Evolutionary conservation across 140 eudicot genomes (phyloP).

Genomic region (Cichorium intybus): DNA sequence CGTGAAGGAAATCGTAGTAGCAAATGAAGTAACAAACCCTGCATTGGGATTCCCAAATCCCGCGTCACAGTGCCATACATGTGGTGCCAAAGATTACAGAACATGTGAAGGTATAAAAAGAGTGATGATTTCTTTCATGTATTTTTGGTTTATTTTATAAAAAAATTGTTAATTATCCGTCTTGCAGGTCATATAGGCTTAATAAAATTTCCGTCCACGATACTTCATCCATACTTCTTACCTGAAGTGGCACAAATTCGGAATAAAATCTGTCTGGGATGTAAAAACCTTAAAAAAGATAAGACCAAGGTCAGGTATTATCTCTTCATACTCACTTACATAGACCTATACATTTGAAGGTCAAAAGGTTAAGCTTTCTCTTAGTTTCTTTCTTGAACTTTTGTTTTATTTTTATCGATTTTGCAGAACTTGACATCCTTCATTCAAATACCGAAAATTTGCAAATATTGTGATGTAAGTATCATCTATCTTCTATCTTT

Average conservation of each 20-base stretch:
- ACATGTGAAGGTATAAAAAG: constrained; percentile 67
- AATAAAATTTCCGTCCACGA: constrained; percentile 64
- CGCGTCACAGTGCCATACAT: constrained; percentile 65
- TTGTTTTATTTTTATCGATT: constrained; percentile 15
- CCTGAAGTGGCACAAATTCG: constrained; percentile 67
- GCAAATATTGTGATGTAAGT: constrained; percentile 91
- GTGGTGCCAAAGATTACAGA: constrained; percentile 64
- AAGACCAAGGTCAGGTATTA: constrained; percentile 74
- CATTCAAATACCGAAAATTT: constrained; percentile 18
- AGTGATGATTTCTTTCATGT: not conserved
- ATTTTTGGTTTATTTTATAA: not conserved
- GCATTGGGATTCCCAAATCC: constrained; percentile 72
- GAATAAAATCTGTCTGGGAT: constrained; percentile 82
- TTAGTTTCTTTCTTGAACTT: too few species aligned
- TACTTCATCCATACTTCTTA: constrained; percentile 75
- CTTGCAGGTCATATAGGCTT: constrained; percentile 83
- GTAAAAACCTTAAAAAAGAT: constrained; percentile 48
- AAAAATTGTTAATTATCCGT: constrained; percentile 8
- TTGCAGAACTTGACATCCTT: constrained; percentile 44
- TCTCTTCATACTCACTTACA: too few species aligned
- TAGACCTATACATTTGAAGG: constrained; percentile 3
- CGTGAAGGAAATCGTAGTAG: constrained; percentile 42
- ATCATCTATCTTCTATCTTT: too few species aligned
- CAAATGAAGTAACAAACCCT: constrained; percentile 74
- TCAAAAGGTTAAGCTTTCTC: too few species aligned